Evolutionary conservation across 495 filamentous ascomycete genomes (phyloP), one percentile per base, ranked within the genome.

Genomic region (Penicillium ucsense): DNA sequence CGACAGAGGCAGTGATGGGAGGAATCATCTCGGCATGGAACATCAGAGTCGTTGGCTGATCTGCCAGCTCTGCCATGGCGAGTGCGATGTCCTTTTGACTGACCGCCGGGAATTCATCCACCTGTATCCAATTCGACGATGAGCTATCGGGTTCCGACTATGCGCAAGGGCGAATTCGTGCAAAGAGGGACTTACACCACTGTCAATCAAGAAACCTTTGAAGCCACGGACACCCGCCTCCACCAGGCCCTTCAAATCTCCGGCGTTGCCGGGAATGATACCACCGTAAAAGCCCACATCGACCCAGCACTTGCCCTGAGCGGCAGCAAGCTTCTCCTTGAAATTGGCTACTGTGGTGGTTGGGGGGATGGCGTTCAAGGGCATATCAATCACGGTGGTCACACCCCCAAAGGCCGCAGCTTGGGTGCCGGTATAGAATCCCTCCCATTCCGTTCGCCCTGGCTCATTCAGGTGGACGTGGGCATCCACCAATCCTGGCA

Each of bases 21-120:
- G 92, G 92, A 20, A 95, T 82, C 89, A 95, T 96, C 67, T 98
- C 92, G 12, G 92, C 92, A 58, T 98, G 92, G 69, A 98, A 98
- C 91, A 98, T 96, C 38, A 97, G 73, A 0, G 87, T 91, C 10
- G 92, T 98, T 38, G 86, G 76, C 35, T 77, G 68, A 55, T 86
- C 81, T 35, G 83, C 83, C 43, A 98, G 75, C 39, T 83, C 86
- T 6, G 65, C 74, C 81, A 98, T 87, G 38, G 82, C 90, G 38
- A 81, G 76, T 0, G 79, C 72, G 52, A 98, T 83, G 63, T 97
- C 92, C 2, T 65, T 70, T 2, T 85, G 75, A 1, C 83, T 86
- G 8, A 98, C 86, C 33, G 89, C 88, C 0, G 92, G 92, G 66
- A 98, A 98, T 59, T 98, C 92, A 12, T 92, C 87, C 31, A 98